phyloP scores from a whole-genome alignment of 306 rosid genomes.

The Pyrus betulifolia region DNA sequence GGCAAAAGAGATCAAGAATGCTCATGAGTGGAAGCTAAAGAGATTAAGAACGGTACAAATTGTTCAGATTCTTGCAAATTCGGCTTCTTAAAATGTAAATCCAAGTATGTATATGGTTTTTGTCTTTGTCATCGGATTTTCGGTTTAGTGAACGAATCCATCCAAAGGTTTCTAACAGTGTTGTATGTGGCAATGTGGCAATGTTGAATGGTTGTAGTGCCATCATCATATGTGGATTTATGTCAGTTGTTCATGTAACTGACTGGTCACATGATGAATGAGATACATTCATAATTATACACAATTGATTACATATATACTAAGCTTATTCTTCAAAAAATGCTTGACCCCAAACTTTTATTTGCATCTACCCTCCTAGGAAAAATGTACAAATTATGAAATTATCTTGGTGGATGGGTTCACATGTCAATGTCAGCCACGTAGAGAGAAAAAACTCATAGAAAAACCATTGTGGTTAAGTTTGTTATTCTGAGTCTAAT shows the following conservation, averaged over 20 bases:
- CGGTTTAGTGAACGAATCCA: background rate
- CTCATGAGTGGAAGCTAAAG: slow-evolving; percentile 80
- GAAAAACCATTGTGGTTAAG: too few species aligned
- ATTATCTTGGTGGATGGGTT: too few species aligned
- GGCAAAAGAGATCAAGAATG: slow-evolving; percentile 71
- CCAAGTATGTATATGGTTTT: background rate
- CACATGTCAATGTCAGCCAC: too few species aligned
- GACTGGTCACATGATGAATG: too few species aligned
- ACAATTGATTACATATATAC: too few species aligned
- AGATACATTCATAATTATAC: too few species aligned
- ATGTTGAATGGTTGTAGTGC: background rate
- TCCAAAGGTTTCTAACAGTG: background rate
- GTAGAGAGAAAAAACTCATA: too few species aligned
- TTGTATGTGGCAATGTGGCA: background rate
- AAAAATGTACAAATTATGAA: too few species aligned
- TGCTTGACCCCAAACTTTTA: too few species aligned
- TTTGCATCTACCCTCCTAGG: too few species aligned
- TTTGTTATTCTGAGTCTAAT: too few species aligned
- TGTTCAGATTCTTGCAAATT: slow-evolving; percentile 52
- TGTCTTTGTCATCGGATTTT: background rate
- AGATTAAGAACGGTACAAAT: slow-evolving; percentile 64
- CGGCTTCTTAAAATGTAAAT: slow-evolving; percentile 25
- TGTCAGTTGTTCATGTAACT: background rate
- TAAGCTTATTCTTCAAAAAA: too few species aligned
- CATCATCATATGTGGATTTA: background rate